These are phyloP conservation scores for Penicillium coffeae DNA, from an alignment of 495 filamentous ascomycete species.

Conservation along the genomic window DNA sequence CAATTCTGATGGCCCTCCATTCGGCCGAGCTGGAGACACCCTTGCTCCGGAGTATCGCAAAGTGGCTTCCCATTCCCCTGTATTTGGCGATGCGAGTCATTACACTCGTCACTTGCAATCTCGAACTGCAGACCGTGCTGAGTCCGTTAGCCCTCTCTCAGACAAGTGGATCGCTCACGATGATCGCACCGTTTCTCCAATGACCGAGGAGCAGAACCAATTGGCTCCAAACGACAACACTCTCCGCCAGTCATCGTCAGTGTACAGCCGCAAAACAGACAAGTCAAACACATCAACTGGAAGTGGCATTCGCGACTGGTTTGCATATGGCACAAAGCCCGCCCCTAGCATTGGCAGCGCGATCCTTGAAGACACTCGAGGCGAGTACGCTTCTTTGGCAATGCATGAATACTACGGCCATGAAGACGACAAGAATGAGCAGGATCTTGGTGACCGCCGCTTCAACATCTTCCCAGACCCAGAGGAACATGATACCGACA, in stretches of 20 bases:
- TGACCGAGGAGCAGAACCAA: constrained; percentile 21
- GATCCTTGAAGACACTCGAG: constrained; percentile 35
- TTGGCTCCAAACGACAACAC: constrained; percentile 16
- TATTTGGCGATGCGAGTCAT: constrained; percentile 14
- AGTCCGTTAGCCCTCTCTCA: constrained; percentile 43
- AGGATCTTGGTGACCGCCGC: constrained; percentile 36
- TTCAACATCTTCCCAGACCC: constrained; percentile 47
- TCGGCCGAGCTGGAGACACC: constrained; percentile 24
- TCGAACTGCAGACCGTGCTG: constrained; percentile 26
- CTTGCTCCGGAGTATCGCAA: constrained; percentile 26
- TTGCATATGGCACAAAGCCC: constrained; percentile 31
- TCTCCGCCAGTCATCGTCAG: constrained; percentile 41
- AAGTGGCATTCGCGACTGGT: constrained; percentile 38
- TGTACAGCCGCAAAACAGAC: constrained; percentile 39
- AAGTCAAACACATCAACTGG: constrained; percentile 31
- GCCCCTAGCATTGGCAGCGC: constrained; percentile 27
- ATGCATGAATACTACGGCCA: constrained; percentile 36
- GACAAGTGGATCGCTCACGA: constrained; percentile 61
- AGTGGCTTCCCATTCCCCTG: constrained; percentile 15
- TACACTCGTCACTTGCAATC: constrained; percentile 21
- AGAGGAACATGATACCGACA: constrained; percentile 38
- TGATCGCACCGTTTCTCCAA: constrained; percentile 49
- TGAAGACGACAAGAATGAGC: constrained; percentile 34
- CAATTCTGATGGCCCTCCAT: constrained; percentile 20
- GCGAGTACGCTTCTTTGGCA: constrained; percentile 41